Evolutionary conservation across 2,329 filamentous ascomycete species (phyloP).

Genomic region (Parasarocladium wereldwijsianum): DNA sequence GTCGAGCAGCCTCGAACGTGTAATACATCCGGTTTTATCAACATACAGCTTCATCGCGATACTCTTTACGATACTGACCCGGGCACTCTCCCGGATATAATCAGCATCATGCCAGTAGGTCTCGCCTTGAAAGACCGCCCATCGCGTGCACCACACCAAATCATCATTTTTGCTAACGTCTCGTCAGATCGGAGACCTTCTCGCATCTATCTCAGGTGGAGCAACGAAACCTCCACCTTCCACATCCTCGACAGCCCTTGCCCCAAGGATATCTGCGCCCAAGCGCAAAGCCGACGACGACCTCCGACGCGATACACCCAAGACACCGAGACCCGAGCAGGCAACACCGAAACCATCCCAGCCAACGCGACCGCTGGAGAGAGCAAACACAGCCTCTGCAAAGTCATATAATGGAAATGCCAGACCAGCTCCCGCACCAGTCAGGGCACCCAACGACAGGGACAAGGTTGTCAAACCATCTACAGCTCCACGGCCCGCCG

Average conservation of each 20-base stretch:
- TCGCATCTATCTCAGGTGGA: slow-evolving; percentile 36
- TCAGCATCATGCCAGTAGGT: no score
- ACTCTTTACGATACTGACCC: no score
- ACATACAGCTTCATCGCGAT: no score
- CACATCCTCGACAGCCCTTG: slow-evolving; percentile 19
- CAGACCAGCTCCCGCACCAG: slow-evolving; percentile 9
- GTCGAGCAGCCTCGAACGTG: no score
- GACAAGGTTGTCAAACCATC: slow-evolving; percentile 11
- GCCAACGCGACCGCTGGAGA: slow-evolving; percentile 13
- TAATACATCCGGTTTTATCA: no score
- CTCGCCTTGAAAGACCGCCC: no score
- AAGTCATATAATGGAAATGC: not conserved
- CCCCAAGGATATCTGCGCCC: slow-evolving; percentile 16
- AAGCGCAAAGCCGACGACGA: slow-evolving; percentile 47
- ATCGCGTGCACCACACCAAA: no score
- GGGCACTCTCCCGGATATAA: no score
- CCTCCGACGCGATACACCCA: slow-evolving; percentile 22
- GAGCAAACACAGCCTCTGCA: slow-evolving; percentile 8
- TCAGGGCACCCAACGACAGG: slow-evolving; percentile 12
- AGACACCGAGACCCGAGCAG: slow-evolving; percentile 21
- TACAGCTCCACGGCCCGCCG: slow-evolving; percentile 5
- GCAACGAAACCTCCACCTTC: slow-evolving; percentile 1
- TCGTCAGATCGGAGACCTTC: slow-evolving; percentile 33
- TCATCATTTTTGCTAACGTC: slow-evolving; percentile 1
- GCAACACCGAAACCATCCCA: slow-evolving; percentile 8